Percentiles rank a stretch among this genome's conserved stretches.
phyloP scores from a whole-genome alignment of 1,284 basidiomycete species.

The Rhodotorula mucilaginosa region DNA sequence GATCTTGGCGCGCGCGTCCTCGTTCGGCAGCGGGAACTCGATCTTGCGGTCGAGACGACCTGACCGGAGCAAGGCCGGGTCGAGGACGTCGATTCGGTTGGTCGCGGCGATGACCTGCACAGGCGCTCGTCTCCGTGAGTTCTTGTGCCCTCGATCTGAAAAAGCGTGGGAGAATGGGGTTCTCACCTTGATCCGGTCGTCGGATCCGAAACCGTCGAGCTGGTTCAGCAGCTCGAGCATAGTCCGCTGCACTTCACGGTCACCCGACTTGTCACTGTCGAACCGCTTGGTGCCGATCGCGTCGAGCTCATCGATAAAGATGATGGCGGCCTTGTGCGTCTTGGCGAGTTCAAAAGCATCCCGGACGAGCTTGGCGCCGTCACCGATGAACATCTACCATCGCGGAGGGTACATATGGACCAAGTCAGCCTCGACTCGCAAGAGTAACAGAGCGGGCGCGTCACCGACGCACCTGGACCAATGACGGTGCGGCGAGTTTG shows the following conservation, averaged over 20 bases:
- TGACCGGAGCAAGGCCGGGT: slow-evolving; percentile 71
- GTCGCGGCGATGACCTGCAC: slow-evolving; percentile 93
- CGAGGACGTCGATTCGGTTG: slow-evolving; percentile 96
- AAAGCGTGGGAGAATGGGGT: neutral
- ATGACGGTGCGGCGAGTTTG: slow-evolving; percentile 72
- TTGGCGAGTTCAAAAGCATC: slow-evolving; percentile 96
- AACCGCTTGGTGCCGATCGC: slow-evolving; percentile 99
- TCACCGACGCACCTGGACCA: slow-evolving; percentile 59
- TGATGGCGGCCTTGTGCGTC: slow-evolving; percentile 95
- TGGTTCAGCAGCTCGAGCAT: slow-evolving; percentile 98
- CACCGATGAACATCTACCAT: slow-evolving; percentile 71
- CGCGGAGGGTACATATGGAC: too few species aligned
- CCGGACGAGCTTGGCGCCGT: slow-evolving; percentile 94
- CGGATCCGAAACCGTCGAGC: slow-evolving; percentile 78
- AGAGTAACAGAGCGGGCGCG: neutral
- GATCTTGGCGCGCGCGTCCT: slow-evolving; percentile 68
- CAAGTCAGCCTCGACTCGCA: neutral
- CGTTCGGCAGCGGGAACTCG: slow-evolving; percentile 74
- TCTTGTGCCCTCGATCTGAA: neutral
- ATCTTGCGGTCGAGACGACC: slow-evolving; percentile 76
- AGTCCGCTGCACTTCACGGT: slow-evolving; percentile 97
- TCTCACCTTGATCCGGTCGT: slow-evolving; percentile 89
- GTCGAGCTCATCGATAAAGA: slow-evolving; percentile 99
- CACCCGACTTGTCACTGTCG: slow-evolving; percentile 94
- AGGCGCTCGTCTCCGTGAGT: neutral